Conservation (phyloP, 2,329 filamentous ascomycete genomes). For the Fusarium denticulatum region DNA sequence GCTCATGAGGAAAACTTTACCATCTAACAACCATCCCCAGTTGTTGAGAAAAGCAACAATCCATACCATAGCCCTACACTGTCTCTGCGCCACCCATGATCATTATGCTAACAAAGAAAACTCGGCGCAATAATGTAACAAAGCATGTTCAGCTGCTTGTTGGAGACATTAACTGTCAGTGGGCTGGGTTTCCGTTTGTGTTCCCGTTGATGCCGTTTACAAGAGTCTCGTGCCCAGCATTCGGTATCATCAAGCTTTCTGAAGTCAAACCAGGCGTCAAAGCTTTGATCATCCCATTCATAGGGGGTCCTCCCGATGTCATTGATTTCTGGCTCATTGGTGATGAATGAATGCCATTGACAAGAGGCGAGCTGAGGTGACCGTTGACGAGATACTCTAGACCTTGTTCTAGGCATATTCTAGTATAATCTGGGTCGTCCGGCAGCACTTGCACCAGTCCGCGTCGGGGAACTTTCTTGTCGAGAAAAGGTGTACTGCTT, state of each 20-base stretch:
- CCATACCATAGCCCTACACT: constrained; percentile 30
- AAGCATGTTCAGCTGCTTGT: constrained; percentile 13
- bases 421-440: constrained; percentile 66
- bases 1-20: constrained; percentile 14
- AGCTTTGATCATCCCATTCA: constrained; percentile 47
- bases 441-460: constrained; percentile 63
- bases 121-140: constrained; percentile 37
- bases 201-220: constrained; percentile 47
- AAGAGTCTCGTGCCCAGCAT: constrained; percentile 38
- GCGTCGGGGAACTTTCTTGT: constrained; percentile 64
- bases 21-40: constrained; percentile 17
- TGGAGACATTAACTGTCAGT: constrained; percentile 12
- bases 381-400: constrained; percentile 62
- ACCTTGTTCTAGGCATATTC: constrained; percentile 66
- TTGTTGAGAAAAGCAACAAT: constrained; percentile 35
- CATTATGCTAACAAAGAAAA: constrained; percentile 44
- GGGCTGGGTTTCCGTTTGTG: constrained; percentile 23
- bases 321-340: constrained; percentile 53
- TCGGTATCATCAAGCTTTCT: constrained; percentile 24
- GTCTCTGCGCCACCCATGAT: constrained; percentile 42
- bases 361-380: constrained; percentile 54
- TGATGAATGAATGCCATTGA: constrained; percentile 61
- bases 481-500: constrained; percentile 65
- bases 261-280: constrained; percentile 28
- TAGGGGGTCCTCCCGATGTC: constrained; percentile 35